Conservation (phyloP, 2,329 filamentous ascomycete species). For the Talaromyces sp. region DNA sequence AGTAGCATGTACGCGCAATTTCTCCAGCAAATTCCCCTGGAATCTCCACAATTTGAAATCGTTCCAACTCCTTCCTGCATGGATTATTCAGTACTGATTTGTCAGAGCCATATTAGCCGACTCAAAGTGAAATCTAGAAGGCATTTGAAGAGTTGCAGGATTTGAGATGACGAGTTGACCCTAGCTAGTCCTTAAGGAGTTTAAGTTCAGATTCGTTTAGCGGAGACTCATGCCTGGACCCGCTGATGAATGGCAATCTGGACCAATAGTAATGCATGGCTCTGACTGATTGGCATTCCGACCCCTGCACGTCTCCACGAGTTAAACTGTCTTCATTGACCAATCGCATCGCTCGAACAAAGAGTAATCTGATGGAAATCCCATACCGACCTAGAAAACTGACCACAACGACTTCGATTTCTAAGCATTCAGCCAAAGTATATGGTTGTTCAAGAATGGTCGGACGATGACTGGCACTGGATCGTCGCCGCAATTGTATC, state of each 20-base stretch:
- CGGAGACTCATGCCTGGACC: too few species aligned
- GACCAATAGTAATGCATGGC: background rate
- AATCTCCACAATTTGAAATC: background rate
- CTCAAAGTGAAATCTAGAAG: background rate
- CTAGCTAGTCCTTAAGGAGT: background rate
- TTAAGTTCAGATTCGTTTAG: too few species aligned
- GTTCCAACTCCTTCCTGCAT: background rate
- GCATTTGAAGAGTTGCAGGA: background rate
- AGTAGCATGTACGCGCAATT: background rate
- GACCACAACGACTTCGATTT: background rate
- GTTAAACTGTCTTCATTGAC: background rate
- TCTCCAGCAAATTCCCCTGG: background rate
- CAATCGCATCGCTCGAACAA: background rate
- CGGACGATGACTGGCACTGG: background rate
- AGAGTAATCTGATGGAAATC: background rate
- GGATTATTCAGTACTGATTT: background rate
- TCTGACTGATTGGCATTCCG: background rate
- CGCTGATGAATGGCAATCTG: too few species aligned
- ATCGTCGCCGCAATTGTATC: background rate
- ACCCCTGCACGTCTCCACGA: slow-evolving; percentile 2
- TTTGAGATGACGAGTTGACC: background rate
- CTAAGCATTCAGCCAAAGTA: background rate
- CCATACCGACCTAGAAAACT: background rate
- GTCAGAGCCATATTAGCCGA: background rate
- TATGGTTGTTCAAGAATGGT: background rate